Base-by-base conservation (phyloP, 768 basidiomycete genomes). In the Mrakia gelida region DNA sequence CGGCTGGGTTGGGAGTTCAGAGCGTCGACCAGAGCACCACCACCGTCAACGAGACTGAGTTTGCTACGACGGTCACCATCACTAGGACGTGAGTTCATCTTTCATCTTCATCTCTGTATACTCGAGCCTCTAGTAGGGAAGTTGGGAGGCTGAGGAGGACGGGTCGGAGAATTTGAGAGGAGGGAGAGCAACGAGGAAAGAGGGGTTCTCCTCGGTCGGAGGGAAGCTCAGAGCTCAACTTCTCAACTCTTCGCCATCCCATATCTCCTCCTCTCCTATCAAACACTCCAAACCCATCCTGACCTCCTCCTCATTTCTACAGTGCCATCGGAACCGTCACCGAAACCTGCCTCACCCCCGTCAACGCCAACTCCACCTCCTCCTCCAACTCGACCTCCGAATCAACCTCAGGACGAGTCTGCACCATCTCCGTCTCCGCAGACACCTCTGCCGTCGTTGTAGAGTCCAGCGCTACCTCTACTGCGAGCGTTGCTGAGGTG, bases 261-360 rank as follows among this genome's bases (percentile, higher is more conserved):
- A 23, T 18, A 21, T 21, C 34, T 21, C 18, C 21, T n/a, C 15
- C 41, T 41, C 67, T 45, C 16, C 3, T 28, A 43, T n/a, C 67
- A 15, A 18, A 70, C n/a, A 34, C 28, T 10, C 28, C 10, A 16
- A 65, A 23, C 13, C 23, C 10, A 26, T 18, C 38, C 0, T 70
- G 34, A 4, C 28, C 34, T 32, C 26, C 13, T 67, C 38, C 0
- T 62, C 30, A 7, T 26, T 30, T n/a, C 45, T 26, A 62, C 38
- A 70, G 67, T n/a, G 67, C 67, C 26, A 70, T 70, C 41, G 67
- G 67, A 16, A 41, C 38, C 6, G 34, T 70, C 67, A 70, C 67
- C 41, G 67, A 70, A 23, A 70, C 67, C 34, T 70, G 67, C 41
- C 67, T 70, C 9, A 38, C 38, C 11, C 67, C 34, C 18, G 13